phyloP scores from a whole-genome alignment of 768 basidiomycete genomes.

The Suillus subalutaceus region DNA sequence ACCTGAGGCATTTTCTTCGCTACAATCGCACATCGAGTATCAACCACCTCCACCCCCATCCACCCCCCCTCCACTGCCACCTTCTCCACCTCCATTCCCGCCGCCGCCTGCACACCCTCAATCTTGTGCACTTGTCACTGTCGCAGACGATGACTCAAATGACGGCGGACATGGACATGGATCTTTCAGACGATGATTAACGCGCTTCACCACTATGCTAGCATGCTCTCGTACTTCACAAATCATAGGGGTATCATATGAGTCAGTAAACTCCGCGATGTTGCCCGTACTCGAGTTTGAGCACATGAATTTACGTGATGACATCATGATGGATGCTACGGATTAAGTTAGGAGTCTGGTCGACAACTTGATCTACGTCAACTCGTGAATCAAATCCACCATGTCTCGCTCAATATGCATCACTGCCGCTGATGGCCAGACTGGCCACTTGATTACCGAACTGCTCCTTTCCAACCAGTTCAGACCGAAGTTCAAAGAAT shows the following conservation, averaged over 20 bases:
- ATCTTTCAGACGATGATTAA: slow-evolving; percentile 31
- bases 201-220: neutral
- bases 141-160: neutral
- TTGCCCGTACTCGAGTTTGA: neutral
- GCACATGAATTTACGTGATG: neutral
- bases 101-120: slow-evolving; percentile 4
- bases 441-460: slow-evolving; percentile 31
- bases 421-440: slow-evolving; percentile 36
- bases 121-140: neutral
- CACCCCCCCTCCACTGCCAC: slow-evolving; percentile 37
- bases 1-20: slow-evolving; percentile 24
- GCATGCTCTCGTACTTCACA: neutral
- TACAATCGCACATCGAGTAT: slow-evolving; percentile 11
- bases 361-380: neutral
- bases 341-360: neutral
- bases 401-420: slow-evolving; percentile 29
- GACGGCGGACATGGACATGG: slow-evolving; percentile 25
- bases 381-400: neutral
- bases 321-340: neutral
- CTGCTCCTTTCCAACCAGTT: slow-evolving; percentile 25
- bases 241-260: neutral
- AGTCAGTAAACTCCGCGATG: neutral
- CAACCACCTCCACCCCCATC: slow-evolving; percentile 37
- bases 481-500: slow-evolving; percentile 16
- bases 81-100: slow-evolving; percentile 24